Conservation (phyloP, 768 basidiomycete genomes). For the Boletus vermiculosoides region DNA sequence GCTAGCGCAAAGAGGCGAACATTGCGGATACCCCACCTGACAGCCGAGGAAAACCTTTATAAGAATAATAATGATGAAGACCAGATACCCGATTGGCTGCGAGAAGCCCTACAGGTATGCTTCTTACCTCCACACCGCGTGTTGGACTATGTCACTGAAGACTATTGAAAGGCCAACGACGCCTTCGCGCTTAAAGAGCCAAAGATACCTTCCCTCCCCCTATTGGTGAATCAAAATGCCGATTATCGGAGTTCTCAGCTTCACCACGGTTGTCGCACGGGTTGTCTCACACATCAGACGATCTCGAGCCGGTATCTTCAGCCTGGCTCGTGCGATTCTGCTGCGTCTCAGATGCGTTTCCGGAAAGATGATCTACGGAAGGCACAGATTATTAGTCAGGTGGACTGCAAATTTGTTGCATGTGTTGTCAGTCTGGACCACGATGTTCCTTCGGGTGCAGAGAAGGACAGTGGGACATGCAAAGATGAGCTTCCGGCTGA, state of each 20-base stretch:
- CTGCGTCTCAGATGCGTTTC: conserved; percentile 39
- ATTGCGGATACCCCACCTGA: conserved; percentile 5
- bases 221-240: conserved; percentile 10
- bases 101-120: conserved; percentile 55
- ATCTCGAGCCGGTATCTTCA: conserved; percentile 10
- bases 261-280: conserved; percentile 16
- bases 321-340: conserved; percentile 10
- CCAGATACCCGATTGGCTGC: conserved; percentile 61
- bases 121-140: conserved; percentile 12
- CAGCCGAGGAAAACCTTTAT: neutral
- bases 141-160: conserved; percentile 10
- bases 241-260: conserved; percentile 9
- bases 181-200: conserved; percentile 51
- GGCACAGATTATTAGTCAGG: conserved; percentile 72
- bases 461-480: conserved; percentile 13
- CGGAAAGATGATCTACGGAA: conserved; percentile 51
- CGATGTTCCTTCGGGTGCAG: conserved; percentile 12
- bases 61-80: conserved; percentile 12
- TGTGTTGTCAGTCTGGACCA: conserved; percentile 49
- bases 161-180: conserved; percentile 47
- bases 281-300: conserved; percentile 5
- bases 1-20: conserved; percentile 16
- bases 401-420: conserved; percentile 89
- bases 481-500: conserved; percentile 18
- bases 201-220: conserved; percentile 41